phyloP scores from a whole-genome alignment of 2,329 filamentous ascomycete species.

The Paecilomyces sp. region DNA sequence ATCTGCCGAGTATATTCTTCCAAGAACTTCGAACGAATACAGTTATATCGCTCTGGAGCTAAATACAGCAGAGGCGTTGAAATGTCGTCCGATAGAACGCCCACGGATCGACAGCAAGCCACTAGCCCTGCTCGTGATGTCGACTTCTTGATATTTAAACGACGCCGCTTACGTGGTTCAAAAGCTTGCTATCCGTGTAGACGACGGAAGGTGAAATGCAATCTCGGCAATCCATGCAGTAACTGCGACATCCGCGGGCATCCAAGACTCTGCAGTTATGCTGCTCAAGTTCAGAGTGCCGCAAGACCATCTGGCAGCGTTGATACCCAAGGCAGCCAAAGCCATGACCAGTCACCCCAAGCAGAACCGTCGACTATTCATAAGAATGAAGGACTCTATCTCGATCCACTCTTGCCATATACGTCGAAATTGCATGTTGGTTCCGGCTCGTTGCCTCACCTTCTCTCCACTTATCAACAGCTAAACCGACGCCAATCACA shows the following conservation, averaged over 20 bases:
- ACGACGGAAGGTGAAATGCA: background rate
- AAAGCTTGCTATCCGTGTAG: slow-evolving; percentile 4
- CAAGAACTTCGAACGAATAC: no score
- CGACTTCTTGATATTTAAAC: background rate
- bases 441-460: background rate
- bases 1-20: no score
- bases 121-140: no score
- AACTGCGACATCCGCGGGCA: background rate
- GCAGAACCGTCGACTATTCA: background rate
- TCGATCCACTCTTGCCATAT: background rate
- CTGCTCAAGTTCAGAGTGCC: background rate
- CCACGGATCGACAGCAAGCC: no score
- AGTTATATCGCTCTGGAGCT: no score
- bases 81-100: no score
- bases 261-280: background rate
- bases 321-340: no score
- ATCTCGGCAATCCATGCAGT: background rate
- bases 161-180: background rate
- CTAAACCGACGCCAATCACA: background rate
- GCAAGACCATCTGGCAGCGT: background rate
- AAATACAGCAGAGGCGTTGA: no score
- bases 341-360: background rate
- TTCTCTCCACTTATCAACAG: background rate
- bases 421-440: background rate
- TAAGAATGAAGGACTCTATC: background rate